Base-by-base conservation (phyloP, 305 asterid genomes). In the Fraxinus baroniana region DNA sequence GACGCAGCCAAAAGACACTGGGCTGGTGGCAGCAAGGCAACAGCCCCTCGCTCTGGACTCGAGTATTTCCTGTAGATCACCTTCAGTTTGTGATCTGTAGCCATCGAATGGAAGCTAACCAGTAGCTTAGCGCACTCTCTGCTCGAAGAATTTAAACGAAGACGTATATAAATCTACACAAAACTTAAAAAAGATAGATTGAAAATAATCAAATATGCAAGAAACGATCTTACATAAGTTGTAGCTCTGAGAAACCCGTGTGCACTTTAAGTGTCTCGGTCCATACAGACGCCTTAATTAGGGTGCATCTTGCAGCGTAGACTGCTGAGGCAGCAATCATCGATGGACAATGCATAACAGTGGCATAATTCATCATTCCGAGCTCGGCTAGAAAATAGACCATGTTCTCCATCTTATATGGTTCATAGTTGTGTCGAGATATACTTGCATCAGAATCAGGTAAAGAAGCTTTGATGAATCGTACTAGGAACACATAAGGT, bases 291-390 rank as follows among this genome's bases (percentile, higher is more conserved):
- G 74, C 79, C 86, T 78, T 87, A 2, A 85, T 80, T n/a, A 95
- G 35, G 1, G 92, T 86, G 88, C 90, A 91, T 32, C 96, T 79
- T 0, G 99, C 98, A 1, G 88, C 93, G 35, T 95, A 95, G 81
- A 95, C 98, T 76, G 99, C 95, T 37, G 97, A 91, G 85, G 98
- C 98, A 83, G 99, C 97, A 84, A 95, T 84, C 97, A 91, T 87
- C 0, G 97, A 92, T 3, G 98, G 94, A 79, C 97, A 85, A 88
- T 89, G 88, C 24, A 80, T 78, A 0, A 89, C 79, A 0, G 93
- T 86, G 1, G 85, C 84, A 71, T 95, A 95, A 81, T 94, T 93
- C 98, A 94, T 93, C 91, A 94, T 78, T 2, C 92, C 99, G 10
- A 94, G 90, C 87, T 95, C 99, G 13, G 96, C 96, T 7, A 94